phyloP scores from a whole-genome alignment of 2,329 filamentous ascomycete genomes.

The Myriosclerotinia duriaeana region DNA sequence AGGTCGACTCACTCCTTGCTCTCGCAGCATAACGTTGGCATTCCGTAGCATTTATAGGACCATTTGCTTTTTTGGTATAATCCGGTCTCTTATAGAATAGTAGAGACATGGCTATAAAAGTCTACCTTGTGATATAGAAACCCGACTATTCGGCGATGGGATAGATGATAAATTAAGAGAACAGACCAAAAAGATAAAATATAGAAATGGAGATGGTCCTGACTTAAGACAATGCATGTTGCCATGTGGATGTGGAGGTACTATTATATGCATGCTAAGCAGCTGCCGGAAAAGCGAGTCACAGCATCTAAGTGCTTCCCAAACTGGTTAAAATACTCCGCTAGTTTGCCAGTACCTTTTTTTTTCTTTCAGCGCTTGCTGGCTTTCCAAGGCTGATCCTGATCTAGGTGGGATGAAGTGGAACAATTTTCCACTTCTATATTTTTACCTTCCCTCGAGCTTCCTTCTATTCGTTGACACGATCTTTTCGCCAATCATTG shows the following conservation, averaged over 20 bases:
- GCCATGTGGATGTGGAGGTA: background rate
- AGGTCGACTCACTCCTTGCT: conserved; percentile 32
- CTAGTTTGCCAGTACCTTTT: background rate
- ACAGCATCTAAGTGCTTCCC: background rate
- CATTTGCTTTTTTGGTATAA: conserved; percentile 31
- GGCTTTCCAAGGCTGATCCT: background rate
- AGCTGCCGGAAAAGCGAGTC: background rate
- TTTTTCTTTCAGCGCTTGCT: background rate
- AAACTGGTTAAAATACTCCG: background rate
- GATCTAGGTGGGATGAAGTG: background rate
- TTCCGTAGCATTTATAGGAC: conserved; percentile 34
- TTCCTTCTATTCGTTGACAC: too few species aligned
- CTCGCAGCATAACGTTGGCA: conserved; percentile 34
- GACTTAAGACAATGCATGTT: background rate
- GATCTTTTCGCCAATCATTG: too few species aligned
- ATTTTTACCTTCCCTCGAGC: too few species aligned
- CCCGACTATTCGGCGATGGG: background rate
- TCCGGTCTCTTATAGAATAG: conserved; percentile 40
- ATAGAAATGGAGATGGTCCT: background rate
- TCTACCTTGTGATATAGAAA: background rate
- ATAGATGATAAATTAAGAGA: background rate
- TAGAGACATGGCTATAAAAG: conserved; percentile 35
- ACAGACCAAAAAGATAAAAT: background rate
- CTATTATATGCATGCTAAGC: conserved; percentile 11
- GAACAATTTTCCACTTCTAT: background rate